Base-by-base conservation (phyloP, 106 monocot species). In the Dioscorea zingiberensis region DNA sequence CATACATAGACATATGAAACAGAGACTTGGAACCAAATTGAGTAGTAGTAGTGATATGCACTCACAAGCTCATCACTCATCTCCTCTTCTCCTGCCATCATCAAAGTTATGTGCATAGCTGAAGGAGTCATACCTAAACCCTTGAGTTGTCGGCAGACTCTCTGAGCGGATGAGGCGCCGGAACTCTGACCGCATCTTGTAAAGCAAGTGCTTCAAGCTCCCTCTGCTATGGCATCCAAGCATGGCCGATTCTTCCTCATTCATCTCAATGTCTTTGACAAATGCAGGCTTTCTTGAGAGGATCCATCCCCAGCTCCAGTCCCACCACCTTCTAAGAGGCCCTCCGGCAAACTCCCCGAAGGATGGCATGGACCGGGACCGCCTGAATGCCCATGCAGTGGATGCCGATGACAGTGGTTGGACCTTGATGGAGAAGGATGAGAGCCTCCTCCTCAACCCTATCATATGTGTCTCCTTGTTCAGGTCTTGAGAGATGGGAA, bases 251-350 rank as follows among this genome's bases (percentile, higher is more conserved):
- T 90, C 90, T 74, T 94, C 84, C 48, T 85, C 90, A 57, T 87
- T 90, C 94, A 94, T 87, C 77, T 94, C 94, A 26, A 94, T 70
- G 48, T 94, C 90, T 12, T 61, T 59, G 27, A 76, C 75, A 65
- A 90, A 82, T 16, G 19, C 64, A 19, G 79, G 90, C 56, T 90
- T 94, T 62, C 75, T 72, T 13, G 94, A 90, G 27, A 87, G 61
- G 27, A 94, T 32, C 94, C 90, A 94, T 3, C 66, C 76, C 61
- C 74, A 69, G 17, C 86, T 72, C 79, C 74, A 76, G 21, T 80
- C 80, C 87, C 90, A 90, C 94, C 94, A 94, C 25, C 78, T 54
- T 69, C 76, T 60, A 17, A 94, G 66, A 13, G 87, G 75, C 0
- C 74, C 83, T 13, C 79, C 80, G 54, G 84, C 67, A 64, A 78